Percentiles rank a stretch among this genome's conserved stretches.
phyloP scores from a whole-genome alignment of 768 basidiomycete species.

The Rhodotorula taiwanensis region DNA sequence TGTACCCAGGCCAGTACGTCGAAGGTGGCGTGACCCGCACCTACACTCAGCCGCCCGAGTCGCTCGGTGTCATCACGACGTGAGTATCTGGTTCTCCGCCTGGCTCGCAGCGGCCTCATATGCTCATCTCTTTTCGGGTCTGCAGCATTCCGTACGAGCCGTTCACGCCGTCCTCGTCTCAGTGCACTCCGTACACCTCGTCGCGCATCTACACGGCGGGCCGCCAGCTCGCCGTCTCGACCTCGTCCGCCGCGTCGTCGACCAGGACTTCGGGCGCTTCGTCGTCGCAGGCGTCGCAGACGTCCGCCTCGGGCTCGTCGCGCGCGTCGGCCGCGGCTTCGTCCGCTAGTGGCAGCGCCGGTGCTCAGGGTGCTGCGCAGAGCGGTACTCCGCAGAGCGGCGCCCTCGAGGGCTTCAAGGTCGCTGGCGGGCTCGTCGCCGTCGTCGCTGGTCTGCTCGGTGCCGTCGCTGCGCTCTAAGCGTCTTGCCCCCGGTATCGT shows the following conservation, averaged over 20 bases:
- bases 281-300: not conserved
- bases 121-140: not conserved
- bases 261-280: constrained; percentile 1
- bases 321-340: not conserved
- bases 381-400: too few relatives aligned
- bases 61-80: constrained; percentile 34
- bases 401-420: constrained; percentile 6
- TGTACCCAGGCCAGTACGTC: constrained; percentile 44
- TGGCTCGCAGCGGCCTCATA: not conserved
- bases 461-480: not conserved
- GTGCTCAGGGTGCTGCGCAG: not conserved
- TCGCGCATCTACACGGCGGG: constrained; percentile 32
- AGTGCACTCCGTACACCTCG: constrained; percentile 39
- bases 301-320: not conserved
- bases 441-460: constrained; percentile 6
- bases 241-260: not conserved
- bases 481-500: not conserved
- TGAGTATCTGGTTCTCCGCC: not conserved
- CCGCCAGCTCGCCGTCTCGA: not conserved
- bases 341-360: constrained; percentile 2
- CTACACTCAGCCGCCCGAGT: constrained; percentile 39
- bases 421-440: constrained; percentile 1
- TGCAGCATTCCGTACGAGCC: constrained; percentile 40
- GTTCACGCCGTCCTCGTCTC: constrained; percentile 40
- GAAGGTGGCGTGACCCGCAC: constrained; percentile 8